Evolutionary conservation across 768 basidiomycete species (phyloP), one percentile per base, ranked within the genome.

Genomic region (Gyrodon lividus): DNA sequence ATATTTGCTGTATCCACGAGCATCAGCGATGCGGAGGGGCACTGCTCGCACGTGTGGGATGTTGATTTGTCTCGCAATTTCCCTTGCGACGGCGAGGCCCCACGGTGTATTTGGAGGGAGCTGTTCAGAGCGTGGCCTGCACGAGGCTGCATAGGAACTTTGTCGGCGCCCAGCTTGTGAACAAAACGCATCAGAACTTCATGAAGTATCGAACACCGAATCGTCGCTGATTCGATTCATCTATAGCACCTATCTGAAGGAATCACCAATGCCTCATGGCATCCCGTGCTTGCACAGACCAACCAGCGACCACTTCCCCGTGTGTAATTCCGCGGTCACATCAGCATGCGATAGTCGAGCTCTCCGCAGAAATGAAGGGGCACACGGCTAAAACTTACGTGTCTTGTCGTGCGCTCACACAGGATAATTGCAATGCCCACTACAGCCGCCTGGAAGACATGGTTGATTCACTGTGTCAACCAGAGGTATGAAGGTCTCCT

Each of bases 241-340:
- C 45, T 42, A 50, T 28, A 49, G 33, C 24, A 12, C 31, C 37
- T 24, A 31, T 47, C 51, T 51, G 31, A 41, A 54, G 30, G 49
- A 50, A 10, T 28, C 24, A 33, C 44, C 45, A 44, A 28, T 38
- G 28, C 54, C 51, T 55, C 54, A 22, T 53, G 50, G 43, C 41
- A 28, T 34, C 39, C 5, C 40, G 34, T 48, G 51, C 52, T 28
- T 43, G 42, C 42, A 51, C 34, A 22, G 24, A 26, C 2, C 34
- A 37, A 41, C 6, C 47, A 40, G 23, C 7, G 41, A 50, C 43
- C 35, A n/a, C 23, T 39, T 54, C 38, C 26, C 24, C 45, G 57
- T 57, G 57, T 51, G 56, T 42, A 53, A 65, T 65, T 50, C 65
- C 58, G 65, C 65, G 62, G 62, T 17, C 33, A 59, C 43, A 40